These are phyloP conservation scores for Kodamaea nitidulidarum DNA, from an alignment of 805 yeast species.

Conservation along the genomic window DNA sequence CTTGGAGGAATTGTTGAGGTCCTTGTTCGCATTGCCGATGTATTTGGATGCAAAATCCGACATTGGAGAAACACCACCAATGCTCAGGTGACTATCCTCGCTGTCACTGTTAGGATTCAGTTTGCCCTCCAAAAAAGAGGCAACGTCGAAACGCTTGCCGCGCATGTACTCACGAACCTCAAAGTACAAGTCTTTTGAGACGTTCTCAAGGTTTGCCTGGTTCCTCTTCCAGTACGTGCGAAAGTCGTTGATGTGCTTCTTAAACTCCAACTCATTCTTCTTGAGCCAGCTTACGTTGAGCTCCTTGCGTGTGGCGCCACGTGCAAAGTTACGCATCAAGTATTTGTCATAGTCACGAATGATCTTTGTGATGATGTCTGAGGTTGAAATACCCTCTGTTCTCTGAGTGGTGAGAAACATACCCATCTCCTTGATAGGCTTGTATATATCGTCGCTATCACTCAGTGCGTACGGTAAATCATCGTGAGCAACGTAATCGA, in stretches of 20 bases:
- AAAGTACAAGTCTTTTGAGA: slow-evolving; percentile 77
- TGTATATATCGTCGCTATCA: slow-evolving; percentile 89
- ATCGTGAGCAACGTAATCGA: slow-evolving; percentile 97
- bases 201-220: slow-evolving; percentile 61
- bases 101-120: slow-evolving; percentile 20
- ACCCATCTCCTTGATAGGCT: slow-evolving; percentile 86
- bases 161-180: slow-evolving; percentile 76
- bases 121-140: slow-evolving; percentile 22
- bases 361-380: slow-evolving; percentile 92
- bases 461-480: slow-evolving; percentile 90
- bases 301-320: slow-evolving; percentile 96
- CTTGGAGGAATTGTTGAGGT: slow-evolving; percentile 27
- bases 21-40: slow-evolving; percentile 51
- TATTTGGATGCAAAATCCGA: slow-evolving; percentile 63
- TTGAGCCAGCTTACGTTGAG: slow-evolving; percentile 96
- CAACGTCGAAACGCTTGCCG: slow-evolving; percentile 37
- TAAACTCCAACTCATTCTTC: slow-evolving; percentile 92
- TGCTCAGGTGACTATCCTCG: slow-evolving; percentile 26
- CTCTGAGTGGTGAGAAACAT: slow-evolving; percentile 92
- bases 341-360: slow-evolving; percentile 96
- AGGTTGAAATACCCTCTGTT: slow-evolving; percentile 93
- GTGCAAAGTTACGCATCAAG: slow-evolving; percentile 92
- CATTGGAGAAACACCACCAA: slow-evolving; percentile 45
- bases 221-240: slow-evolving; percentile 80
- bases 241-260: slow-evolving; percentile 84